phyloP scores from a whole-genome alignment of 495 filamentous ascomycete genomes.

The Penicillium taxi region DNA sequence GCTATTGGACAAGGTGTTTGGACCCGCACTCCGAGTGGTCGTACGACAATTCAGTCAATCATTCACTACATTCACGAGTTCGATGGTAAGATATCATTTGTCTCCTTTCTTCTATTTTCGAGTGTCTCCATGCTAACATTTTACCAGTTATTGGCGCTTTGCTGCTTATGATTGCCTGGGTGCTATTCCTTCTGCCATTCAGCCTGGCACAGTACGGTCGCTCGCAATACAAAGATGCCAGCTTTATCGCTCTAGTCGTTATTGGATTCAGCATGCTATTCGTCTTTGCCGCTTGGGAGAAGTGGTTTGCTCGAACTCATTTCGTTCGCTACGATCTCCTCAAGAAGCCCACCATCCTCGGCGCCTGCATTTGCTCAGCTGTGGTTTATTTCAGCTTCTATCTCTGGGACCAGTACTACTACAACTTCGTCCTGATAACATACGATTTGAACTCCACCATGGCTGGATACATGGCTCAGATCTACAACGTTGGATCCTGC shows the following conservation, averaged over 20 bases:
- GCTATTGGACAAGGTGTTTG: slow-evolving; percentile 40
- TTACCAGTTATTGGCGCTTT: slow-evolving; percentile 46
- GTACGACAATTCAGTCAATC: slow-evolving; percentile 41
- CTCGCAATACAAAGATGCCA: slow-evolving; percentile 42
- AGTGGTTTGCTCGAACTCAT: slow-evolving; percentile 44
- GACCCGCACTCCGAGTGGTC: slow-evolving; percentile 27
- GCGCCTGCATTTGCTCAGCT: slow-evolving; percentile 49
- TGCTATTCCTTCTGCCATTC: slow-evolving; percentile 59
- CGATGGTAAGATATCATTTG: slow-evolving; percentile 47
- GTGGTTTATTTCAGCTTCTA: slow-evolving; percentile 55
- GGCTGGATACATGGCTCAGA: slow-evolving; percentile 57
- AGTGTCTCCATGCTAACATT: slow-evolving; percentile 1
- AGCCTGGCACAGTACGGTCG: slow-evolving; percentile 41
- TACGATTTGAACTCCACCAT: slow-evolving; percentile 48
- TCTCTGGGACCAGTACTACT: slow-evolving; percentile 61
- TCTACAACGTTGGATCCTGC: slow-evolving; percentile 63
- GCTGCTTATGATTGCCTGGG: slow-evolving; percentile 50
- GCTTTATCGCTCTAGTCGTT: slow-evolving; percentile 50
- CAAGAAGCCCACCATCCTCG: slow-evolving; percentile 55
- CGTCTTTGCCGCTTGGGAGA: slow-evolving; percentile 53
- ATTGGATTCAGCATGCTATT: slow-evolving; percentile 48
- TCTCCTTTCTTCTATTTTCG: background rate
- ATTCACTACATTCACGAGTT: slow-evolving; percentile 53
- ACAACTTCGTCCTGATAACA: slow-evolving; percentile 66
- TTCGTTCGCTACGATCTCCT: slow-evolving; percentile 58